Evolutionary conservation across 2,329 filamentous ascomycete species (phyloP).

Genomic region (Eutypella sp.): DNA sequence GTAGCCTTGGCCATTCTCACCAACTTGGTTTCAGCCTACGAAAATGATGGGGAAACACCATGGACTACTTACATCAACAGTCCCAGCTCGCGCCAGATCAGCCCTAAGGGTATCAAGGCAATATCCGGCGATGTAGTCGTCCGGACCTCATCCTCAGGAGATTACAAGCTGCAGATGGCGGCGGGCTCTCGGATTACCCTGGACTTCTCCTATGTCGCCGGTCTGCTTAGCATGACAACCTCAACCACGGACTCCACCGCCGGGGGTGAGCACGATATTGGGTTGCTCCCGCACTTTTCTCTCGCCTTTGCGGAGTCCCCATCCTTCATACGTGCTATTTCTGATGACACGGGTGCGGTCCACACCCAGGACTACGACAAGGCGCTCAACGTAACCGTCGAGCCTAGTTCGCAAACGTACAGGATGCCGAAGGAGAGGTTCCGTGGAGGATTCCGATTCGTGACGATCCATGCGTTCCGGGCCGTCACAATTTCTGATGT

Average conservation of each 20-base stretch:
- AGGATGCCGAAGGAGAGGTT: conserved; percentile 26
- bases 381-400: conserved; percentile 14
- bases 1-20: background rate
- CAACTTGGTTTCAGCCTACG: background rate
- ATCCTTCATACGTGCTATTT: conserved; percentile 16
- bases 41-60: background rate
- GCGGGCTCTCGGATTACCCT: background rate
- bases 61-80: background rate
- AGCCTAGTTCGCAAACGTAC: conserved; percentile 3
- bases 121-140: background rate
- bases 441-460: conserved; percentile 40
- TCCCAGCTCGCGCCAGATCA: background rate
- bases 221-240: background rate
- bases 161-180: background rate
- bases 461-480: conserved; percentile 27
- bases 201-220: conserved; percentile 1
- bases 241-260: background rate
- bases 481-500: conserved; percentile 22
- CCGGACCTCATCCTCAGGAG: background rate
- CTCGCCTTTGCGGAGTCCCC: conserved; percentile 20
- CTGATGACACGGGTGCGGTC: conserved; percentile 18
- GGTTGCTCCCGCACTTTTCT: conserved; percentile 4
- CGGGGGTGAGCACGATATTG: background rate
- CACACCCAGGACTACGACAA: conserved; percentile 18
- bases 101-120: background rate